Base-by-base conservation (phyloP, 208 protist genomes). In the Wallacemonas collosoma region DNA sequence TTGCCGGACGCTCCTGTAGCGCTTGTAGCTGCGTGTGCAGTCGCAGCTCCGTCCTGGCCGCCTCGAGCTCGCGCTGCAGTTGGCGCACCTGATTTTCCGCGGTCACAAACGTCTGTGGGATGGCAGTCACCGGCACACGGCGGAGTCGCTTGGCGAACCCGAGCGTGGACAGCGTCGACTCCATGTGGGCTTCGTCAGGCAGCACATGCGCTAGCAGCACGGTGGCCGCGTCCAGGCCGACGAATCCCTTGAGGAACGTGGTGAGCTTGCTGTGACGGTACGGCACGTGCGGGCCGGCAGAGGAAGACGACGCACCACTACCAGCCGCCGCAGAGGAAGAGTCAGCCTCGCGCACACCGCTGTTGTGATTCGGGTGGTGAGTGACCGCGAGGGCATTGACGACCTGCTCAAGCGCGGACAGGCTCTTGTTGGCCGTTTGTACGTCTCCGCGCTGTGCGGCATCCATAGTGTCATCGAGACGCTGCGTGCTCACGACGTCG, bases 231-330 rank as follows among this genome's bases (percentile, higher is more conserved):
- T 74, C 77, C 0, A 94, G 92, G 53, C 91, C 93, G 2, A 96
- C 71, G 48, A 74, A 83, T 36, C 87, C 87, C 70, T 97, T 98
- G n/a, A 98, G 79, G n/a, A 98, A 64, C 60, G 77, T 89, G n/a
- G 97, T 98, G 36, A 98, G 84, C 71, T 95, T 97, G 64, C 87
- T 91, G 44, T 94, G 83, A 12, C 93, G 88, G 70, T 93, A 98
- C 1, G 89, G 87, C 54, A 94, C 81, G 75, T 91, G 77, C 36
- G 66, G 65, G 38, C 97, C 54, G 12, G 41, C 62, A 4, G 11
- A 72, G 4, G 91, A 45, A 72, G 87, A 78, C 26, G 26, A 26
- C 26, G 26, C 26, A 26, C 26, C 26, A 26, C 26, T 26, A 26
- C 26, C 26, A 26, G 26, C 26, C 26, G 26, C 26, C 26, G 26